Conservation (phyloP, 148 eudicot genomes). For the Rhododendron vialii region DNA sequence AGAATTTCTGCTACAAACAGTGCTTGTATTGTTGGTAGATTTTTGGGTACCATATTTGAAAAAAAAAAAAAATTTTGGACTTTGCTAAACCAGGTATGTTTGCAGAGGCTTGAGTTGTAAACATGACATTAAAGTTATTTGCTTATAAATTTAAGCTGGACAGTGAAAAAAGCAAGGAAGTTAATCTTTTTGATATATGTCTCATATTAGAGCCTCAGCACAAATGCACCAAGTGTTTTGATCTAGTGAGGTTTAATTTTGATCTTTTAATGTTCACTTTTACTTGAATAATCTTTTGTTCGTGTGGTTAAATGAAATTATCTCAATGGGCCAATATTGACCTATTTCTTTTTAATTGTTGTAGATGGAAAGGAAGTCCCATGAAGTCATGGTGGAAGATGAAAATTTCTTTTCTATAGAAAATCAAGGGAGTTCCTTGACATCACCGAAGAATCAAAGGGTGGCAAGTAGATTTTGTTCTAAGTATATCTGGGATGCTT, state of each 20-base stretch:
- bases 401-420: conserved; percentile 50
- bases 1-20: conserved; percentile 37
- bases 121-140: not conserved
- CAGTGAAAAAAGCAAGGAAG: too few species aligned
- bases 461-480: conserved; percentile 87
- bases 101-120: not conserved
- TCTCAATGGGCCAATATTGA: not conserved
- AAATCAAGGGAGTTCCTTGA: conserved; percentile 59
- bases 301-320: too few species aligned
- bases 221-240: too few species aligned
- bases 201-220: too few species aligned
- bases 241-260: too few species aligned
- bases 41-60: not conserved
- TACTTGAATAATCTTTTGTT: too few species aligned
- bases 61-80: not conserved
- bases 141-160: too few species aligned
- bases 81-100: not conserved
- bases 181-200: too few species aligned
- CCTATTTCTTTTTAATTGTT: not conserved
- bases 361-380: conserved; percentile 79
- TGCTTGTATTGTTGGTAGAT: conserved; percentile 97
- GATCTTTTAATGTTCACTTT: too few species aligned
- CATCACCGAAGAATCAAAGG: conserved; percentile 51
- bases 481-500: conserved; percentile 74
- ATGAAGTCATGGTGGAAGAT: conserved; percentile 68